Percentiles rank a stretch among this genome's conserved stretches.
Evolutionary conservation across 768 basidiomycete species (phyloP).

Genomic region (Zangia roseola): DNA sequence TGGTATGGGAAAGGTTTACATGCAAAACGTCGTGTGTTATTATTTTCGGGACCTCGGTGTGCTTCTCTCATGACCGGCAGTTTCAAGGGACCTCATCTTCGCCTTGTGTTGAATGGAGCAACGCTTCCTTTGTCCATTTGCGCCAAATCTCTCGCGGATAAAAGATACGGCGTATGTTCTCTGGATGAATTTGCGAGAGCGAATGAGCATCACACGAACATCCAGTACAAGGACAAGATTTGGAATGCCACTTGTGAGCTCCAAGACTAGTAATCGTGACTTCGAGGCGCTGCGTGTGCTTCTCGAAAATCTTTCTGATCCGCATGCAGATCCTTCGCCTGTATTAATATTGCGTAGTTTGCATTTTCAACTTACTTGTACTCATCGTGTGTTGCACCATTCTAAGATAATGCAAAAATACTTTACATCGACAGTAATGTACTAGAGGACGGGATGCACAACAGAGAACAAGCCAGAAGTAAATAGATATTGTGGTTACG

Average conservation of each 20-base stretch:
- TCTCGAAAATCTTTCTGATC: too few species aligned
- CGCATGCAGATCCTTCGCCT: too few species aligned
- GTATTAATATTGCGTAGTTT: too few species aligned
- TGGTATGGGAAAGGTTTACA: slow-evolving; percentile 43
- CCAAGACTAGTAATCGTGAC: background rate
- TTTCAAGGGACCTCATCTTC: slow-evolving; percentile 37
- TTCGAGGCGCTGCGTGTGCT: background rate
- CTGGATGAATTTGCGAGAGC: slow-evolving; percentile 34
- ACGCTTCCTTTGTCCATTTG: slow-evolving; percentile 40
- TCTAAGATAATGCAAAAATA: slow-evolving; percentile 23
- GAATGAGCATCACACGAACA: slow-evolving; percentile 25
- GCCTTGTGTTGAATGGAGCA: slow-evolving; percentile 41
- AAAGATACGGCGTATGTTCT: slow-evolving; percentile 37
- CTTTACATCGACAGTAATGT: slow-evolving; percentile 29
- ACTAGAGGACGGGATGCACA: slow-evolving; percentile 12
- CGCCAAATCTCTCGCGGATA: slow-evolving; percentile 28
- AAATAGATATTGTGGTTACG: slow-evolving; percentile 11
- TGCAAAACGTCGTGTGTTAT: slow-evolving; percentile 34
- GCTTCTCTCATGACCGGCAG: slow-evolving; percentile 15
- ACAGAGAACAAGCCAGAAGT: slow-evolving; percentile 17
- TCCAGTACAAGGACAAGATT: slow-evolving; percentile 30
- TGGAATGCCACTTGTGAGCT: slow-evolving; percentile 39
- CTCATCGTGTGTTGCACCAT: slow-evolving; percentile 17
- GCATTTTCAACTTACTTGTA: too few species aligned
- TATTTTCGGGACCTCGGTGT: background rate